Evolutionary conservation across 257 asterid genomes (phyloP).

Genomic region (Nicotiana tomentosiformis): DNA sequence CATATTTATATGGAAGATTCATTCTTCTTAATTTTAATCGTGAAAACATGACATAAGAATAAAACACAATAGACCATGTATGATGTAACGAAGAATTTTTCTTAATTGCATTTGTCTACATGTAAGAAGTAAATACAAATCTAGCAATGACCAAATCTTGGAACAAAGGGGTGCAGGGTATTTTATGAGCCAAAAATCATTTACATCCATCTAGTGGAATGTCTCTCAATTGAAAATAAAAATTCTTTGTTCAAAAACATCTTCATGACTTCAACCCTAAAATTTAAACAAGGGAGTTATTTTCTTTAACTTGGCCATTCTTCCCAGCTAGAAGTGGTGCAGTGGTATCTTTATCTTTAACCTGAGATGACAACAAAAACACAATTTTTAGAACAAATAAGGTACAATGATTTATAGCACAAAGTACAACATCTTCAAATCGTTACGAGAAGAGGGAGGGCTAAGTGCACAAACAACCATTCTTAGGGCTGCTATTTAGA

Average conservation of each 20-base stretch:
- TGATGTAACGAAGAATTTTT: not conserved
- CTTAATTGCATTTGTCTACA: not conserved
- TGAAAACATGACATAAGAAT: not conserved
- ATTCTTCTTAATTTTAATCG: too few species aligned
- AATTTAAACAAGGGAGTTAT: slow-evolving; percentile 33
- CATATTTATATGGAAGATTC: too few species aligned
- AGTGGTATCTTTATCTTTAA: slow-evolving; percentile 60
- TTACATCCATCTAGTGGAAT: not conserved
- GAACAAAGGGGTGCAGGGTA: not conserved
- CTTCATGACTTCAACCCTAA: not conserved
- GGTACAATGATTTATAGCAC: not conserved
- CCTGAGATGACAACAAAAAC: slow-evolving; percentile 23
- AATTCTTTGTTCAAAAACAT: not conserved
- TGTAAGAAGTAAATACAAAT: not conserved
- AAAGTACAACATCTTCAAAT: not conserved
- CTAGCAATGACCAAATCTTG: not conserved
- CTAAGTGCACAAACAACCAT: too few species aligned
- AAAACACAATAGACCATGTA: not conserved
- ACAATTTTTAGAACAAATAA: not conserved
- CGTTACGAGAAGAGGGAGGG: not conserved
- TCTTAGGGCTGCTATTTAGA: too few species aligned
- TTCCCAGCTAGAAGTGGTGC: slow-evolving; percentile 41
- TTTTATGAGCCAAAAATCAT: slow-evolving; percentile 8
- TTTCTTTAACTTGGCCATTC: slow-evolving; percentile 47
- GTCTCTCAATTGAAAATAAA: not conserved